These are phyloP conservation scores for Kazachstania taianensis DNA, from an alignment of 805 yeast genomes.

Conservation along the genomic window DNA sequence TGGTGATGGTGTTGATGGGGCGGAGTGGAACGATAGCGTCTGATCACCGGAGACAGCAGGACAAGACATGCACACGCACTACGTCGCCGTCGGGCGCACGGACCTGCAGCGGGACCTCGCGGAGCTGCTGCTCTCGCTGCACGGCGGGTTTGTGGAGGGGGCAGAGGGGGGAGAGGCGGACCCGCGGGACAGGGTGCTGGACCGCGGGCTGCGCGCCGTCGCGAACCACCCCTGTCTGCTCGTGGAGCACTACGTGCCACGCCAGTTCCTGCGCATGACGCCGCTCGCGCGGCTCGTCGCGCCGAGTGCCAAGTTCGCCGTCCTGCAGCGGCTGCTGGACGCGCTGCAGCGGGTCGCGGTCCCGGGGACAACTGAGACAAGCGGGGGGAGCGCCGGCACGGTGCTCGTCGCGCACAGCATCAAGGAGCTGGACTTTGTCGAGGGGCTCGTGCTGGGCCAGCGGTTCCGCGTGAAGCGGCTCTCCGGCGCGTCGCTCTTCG, in stretches of 20 bases:
- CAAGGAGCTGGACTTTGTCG: slow-evolving; percentile 69
- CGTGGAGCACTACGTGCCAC: slow-evolving; percentile 71
- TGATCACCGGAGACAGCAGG: not conserved
- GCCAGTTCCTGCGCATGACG: slow-evolving; percentile 55
- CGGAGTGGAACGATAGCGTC: no score
- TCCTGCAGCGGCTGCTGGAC: slow-evolving; percentile 38
- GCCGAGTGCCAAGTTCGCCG: slow-evolving; percentile 50
- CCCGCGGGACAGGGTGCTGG: no score
- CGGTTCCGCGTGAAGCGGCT: slow-evolving; percentile 53
- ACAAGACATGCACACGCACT: slow-evolving; percentile 8
- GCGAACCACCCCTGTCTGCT: slow-evolving; percentile 59
- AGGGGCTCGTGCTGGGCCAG: slow-evolving; percentile 69
- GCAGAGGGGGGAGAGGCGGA: no score
- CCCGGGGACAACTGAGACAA: not conserved
- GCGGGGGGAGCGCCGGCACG: slow-evolving; percentile 6
- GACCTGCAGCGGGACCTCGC: slow-evolving; percentile 35
- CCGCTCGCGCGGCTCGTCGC: slow-evolving; percentile 43
- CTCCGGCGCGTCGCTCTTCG: slow-evolving; percentile 52
- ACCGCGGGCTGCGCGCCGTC: slow-evolving; percentile 40
- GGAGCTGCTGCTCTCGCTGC: slow-evolving; percentile 36
- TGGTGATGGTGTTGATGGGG: no score
- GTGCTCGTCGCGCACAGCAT: slow-evolving; percentile 49
- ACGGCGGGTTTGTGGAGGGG: slow-evolving; percentile 25
- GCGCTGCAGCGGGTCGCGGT: slow-evolving; percentile 10
- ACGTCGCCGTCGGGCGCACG: slow-evolving; percentile 36